Conservation (phyloP, 1,284 basidiomycete genomes). For the Cutaneotrichosporon arboriforme region DNA sequence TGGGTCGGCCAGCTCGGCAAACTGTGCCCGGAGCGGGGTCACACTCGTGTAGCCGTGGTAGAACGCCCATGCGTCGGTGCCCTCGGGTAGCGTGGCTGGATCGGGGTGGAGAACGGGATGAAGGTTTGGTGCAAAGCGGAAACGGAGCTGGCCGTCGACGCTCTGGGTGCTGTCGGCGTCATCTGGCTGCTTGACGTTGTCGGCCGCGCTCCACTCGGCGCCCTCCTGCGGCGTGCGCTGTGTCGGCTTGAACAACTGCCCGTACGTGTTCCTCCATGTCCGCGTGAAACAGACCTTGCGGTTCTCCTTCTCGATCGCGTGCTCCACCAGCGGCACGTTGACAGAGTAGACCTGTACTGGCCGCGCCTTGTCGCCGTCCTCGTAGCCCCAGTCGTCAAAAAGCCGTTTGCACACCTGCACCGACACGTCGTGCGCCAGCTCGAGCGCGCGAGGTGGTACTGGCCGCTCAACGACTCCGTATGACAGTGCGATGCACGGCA, state of each 20-base stretch:
- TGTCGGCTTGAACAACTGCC: conserved; percentile 32
- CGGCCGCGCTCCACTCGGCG: conserved; percentile 5
- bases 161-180: background rate
- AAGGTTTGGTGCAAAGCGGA: conserved; percentile 78
- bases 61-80: conserved; percentile 63
- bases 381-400: conserved; percentile 70
- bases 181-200: conserved; percentile 5
- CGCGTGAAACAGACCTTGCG: conserved; percentile 43
- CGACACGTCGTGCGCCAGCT: conserved; percentile 66
- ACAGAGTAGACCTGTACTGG: conserved; percentile 42
- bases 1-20: conserved; percentile 14
- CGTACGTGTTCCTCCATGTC: conserved; percentile 48
- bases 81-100: conserved; percentile 58
- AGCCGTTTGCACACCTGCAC: conserved; percentile 64
- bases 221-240: conserved; percentile 8
- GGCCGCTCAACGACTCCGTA: conserved; percentile 75
- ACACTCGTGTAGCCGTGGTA: conserved; percentile 39
- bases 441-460: conserved; percentile 57
- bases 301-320: conserved; percentile 25
- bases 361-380: conserved; percentile 46
- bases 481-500: conserved; percentile 69
- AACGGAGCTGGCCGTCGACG: conserved; percentile 52
- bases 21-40: conserved; percentile 36
- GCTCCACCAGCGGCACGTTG: conserved; percentile 45
- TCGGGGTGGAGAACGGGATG: conserved; percentile 61